Base-by-base conservation (phyloP, 371 early-diverging fungal genomes). In the Quaeritorhiza haematococci region DNA sequence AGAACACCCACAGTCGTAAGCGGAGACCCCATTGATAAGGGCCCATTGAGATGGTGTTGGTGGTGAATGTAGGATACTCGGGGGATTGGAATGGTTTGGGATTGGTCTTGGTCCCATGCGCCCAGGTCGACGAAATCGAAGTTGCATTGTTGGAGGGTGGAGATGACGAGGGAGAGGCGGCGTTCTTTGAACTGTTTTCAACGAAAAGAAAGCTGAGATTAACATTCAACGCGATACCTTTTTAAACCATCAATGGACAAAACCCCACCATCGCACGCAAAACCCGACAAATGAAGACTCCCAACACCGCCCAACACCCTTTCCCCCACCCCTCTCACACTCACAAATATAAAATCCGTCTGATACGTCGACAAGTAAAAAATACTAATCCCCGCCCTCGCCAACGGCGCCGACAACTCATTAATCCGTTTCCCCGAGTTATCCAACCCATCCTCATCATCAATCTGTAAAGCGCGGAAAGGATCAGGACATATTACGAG, bases 331-430 rank as follows among this genome's bases (percentile, higher is more conserved):
- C n/a, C n/a, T n/a, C n/a, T n/a, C n/a, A n/a, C n/a, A 62, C 68
- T 73, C 74, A 84, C 85, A 76, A 87, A 78, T 21, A 87, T 75
- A 58, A 84, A 80, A 47, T 87, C 88, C 2, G 86, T 87, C 67
- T 86, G 85, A 65, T 86, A 87, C 0, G 86, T 87, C 10, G 82
- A 82, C 72, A 85, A 50, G 35, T 69, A 68, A 34, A 72, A 70
- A 45, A 72, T 76, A 46, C 58, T 59, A 42, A 68, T 81, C 21
- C 84, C 84, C 35, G 78, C 81, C 53, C 77, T 72, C 52, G 87
- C 84, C 30, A 89, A 65, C 5, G 86, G 82, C 10, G 75, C 80
- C 1, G 88, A 84, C 2, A 89, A 64, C 59, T 87, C 86, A 60
- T 77, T 83, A 56, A 89, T 89, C 42, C 89, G 77, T 45, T 79